These are phyloP conservation scores for Sclerotinia nivalis DNA, from an alignment of 2,329 filamentous ascomycete species.

Conservation along the genomic window DNA sequence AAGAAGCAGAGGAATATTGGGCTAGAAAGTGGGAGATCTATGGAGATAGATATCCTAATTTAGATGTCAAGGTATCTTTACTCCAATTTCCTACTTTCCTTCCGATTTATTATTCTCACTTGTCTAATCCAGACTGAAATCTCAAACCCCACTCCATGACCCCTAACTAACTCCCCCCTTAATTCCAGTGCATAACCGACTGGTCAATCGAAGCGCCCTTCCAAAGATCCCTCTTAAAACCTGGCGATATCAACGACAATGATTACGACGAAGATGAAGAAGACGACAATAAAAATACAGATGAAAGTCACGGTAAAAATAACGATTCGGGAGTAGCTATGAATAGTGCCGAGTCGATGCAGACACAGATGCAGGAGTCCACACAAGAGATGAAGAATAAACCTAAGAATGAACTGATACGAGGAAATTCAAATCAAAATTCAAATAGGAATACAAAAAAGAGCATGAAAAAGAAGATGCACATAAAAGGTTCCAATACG, in stretches of 20 bases:
- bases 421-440: background rate
- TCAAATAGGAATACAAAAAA: background rate
- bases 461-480: background rate
- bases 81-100: background rate
- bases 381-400: background rate
- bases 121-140: no score
- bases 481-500: background rate
- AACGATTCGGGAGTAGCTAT: background rate
- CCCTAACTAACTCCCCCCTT: background rate
- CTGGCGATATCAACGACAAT: background rate
- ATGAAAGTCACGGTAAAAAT: no score
- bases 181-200: background rate
- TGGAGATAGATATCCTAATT: background rate
- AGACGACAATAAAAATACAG: background rate
- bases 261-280: background rate
- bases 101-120: no score
- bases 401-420: background rate
- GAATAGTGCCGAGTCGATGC: background rate
- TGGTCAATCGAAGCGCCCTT: slow-evolving; percentile 8
- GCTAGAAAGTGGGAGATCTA: background rate
- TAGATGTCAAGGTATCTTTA: background rate
- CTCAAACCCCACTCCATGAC: no score
- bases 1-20: slow-evolving; percentile 3
- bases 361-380: background rate
- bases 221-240: background rate